These are phyloP conservation scores for Triadica sebifera DNA, from an alignment of 345 rosid genomes.

Conservation along the genomic window DNA sequence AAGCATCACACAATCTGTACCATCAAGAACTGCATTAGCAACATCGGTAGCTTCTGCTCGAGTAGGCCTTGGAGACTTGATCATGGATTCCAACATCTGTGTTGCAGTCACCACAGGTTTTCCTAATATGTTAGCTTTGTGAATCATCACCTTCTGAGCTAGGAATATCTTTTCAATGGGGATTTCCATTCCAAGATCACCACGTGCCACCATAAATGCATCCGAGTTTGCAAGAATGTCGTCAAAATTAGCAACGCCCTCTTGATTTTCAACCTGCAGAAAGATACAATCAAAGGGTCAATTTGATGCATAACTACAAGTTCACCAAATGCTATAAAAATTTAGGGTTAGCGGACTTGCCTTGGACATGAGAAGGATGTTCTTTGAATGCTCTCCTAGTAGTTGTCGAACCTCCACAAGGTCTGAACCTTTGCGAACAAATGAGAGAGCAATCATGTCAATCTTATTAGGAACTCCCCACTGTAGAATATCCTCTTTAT, in stretches of 20 bases:
- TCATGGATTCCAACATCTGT: conserved; percentile 45
- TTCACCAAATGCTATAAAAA: too few relatives aligned
- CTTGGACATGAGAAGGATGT: conserved; percentile 36
- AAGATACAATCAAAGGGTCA: neutral
- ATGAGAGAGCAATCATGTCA: conserved; percentile 33
- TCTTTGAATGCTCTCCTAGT: conserved; percentile 25
- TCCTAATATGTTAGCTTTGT: conserved; percentile 34
- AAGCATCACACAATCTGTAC: conserved; percentile 40
- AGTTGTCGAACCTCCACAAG: conserved; percentile 21
- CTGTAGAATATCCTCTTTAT: conserved; percentile 30
- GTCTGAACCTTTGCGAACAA: conserved; percentile 38
- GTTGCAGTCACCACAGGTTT: conserved; percentile 40
- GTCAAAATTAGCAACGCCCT: conserved; percentile 35
- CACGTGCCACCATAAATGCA: conserved; percentile 43
- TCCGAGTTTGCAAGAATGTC: conserved; percentile 33
- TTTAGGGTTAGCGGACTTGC: conserved; percentile 3
- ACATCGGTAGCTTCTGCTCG: conserved; percentile 44
- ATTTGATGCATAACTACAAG: too few relatives aligned
- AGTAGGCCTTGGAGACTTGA: conserved; percentile 41
- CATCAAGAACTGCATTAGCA: conserved; percentile 41
- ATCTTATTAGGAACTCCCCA: conserved; percentile 36
- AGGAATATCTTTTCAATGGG: conserved; percentile 42
- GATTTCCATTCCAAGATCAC: conserved; percentile 46
- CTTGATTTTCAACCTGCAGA: conserved; percentile 34
- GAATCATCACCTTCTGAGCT: conserved; percentile 38